These are phyloP conservation scores for Saprolegnia diclina DNA, from an alignment of 352 stramenopile species.

Conservation along the genomic window DNA sequence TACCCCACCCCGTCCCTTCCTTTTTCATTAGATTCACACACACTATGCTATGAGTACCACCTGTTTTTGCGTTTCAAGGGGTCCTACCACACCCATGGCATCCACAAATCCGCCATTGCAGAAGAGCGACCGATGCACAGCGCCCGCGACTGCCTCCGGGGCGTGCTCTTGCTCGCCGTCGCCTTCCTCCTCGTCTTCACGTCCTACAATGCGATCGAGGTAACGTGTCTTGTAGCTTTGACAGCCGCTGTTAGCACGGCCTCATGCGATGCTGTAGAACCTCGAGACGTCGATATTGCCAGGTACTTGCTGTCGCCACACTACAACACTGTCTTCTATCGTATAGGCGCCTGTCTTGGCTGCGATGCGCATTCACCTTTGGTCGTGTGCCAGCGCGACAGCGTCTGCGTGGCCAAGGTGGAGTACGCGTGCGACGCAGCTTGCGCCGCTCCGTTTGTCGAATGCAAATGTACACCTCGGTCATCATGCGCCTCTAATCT, in stretches of 20 bases:
- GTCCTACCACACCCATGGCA: no score
- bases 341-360: no score
- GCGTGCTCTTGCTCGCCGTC: not conserved
- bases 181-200: conserved; percentile 21
- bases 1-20: no score
- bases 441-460: not conserved
- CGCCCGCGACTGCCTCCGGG: conserved; percentile 3
- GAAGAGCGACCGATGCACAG: not conserved
- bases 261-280: no score
- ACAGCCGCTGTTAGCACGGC: not conserved
- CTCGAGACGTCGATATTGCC: conserved; percentile 18
- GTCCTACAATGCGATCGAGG: conserved; percentile 19
- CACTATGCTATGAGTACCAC: no score
- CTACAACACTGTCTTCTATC: no score
- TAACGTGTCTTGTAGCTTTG: not conserved
- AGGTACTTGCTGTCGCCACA: not conserved
- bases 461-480: conserved; percentile 13
- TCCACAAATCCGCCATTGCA: no score
- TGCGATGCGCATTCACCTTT: no score
- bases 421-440: conserved; percentile 9
- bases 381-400: not conserved
- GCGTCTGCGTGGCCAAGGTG: conserved; percentile 4
- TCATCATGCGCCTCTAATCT: not conserved
- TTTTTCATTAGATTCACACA: no score
- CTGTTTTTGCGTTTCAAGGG: no score